Percentiles rank a stretch among this genome's conserved stretches.
Evolutionary conservation across 805 yeast genomes (phyloP).

Genomic region (Starmerella vitae): DNA sequence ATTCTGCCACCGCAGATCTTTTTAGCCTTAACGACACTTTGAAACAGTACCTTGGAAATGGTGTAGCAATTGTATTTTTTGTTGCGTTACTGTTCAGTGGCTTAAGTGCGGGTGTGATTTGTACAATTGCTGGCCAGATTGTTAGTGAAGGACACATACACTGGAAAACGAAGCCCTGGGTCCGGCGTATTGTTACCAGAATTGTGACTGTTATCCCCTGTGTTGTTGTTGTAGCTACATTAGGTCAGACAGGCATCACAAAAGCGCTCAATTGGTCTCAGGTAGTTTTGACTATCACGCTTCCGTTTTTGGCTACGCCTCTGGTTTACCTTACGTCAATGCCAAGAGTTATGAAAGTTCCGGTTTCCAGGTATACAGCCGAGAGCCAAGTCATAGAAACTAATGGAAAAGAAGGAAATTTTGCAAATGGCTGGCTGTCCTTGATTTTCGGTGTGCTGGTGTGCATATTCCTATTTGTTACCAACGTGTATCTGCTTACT

Average conservation of each 20-base stretch:
- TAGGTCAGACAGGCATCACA: slow-evolving; percentile 62
- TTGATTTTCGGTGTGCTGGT: slow-evolving; percentile 39
- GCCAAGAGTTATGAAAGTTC: slow-evolving; percentile 46
- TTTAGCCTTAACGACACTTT: slow-evolving; percentile 61
- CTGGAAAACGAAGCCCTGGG: slow-evolving; percentile 72
- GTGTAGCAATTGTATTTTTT: slow-evolving; percentile 75
- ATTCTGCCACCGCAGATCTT: slow-evolving; percentile 60
- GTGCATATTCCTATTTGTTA: slow-evolving; percentile 59
- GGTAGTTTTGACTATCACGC: slow-evolving; percentile 63
- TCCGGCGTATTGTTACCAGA: slow-evolving; percentile 65
- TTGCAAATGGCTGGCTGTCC: slow-evolving; percentile 46
- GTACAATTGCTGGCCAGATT: slow-evolving; percentile 87
- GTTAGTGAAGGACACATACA: slow-evolving; percentile 81
- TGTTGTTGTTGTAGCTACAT: slow-evolving; percentile 49
- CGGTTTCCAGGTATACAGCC: slow-evolving; percentile 11
- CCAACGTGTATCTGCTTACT: slow-evolving; percentile 53
- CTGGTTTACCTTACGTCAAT: slow-evolving; percentile 67
- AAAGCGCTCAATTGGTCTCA: slow-evolving; percentile 73
- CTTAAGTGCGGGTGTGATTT: slow-evolving; percentile 81
- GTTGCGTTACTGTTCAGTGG: slow-evolving; percentile 75
- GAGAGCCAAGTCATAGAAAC: slow-evolving; percentile 1
- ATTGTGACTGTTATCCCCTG: slow-evolving; percentile 72
- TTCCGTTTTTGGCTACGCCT: slow-evolving; percentile 79
- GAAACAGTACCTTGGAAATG: slow-evolving; percentile 46
- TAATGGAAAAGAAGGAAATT: slow-evolving; percentile 18